A percentile compares a stretch with the other conserved stretches of the same genome.
These are phyloP conservation scores for Mycena albidolilacea DNA, from an alignment of 768 basidiomycete genomes.

Conservation along the genomic window DNA sequence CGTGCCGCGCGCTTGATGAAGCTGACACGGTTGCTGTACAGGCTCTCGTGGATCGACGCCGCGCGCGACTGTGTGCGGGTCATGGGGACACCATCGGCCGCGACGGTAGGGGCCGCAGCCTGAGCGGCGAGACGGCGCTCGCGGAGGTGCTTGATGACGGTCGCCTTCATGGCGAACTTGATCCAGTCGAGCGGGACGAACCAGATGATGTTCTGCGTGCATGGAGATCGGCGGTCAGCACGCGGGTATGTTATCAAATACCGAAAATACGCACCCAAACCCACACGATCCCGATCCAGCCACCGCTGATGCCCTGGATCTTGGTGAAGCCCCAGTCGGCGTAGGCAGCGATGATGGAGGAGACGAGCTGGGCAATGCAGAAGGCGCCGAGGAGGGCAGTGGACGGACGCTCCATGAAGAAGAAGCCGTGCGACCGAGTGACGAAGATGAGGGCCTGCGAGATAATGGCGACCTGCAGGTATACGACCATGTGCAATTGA, in stretches of 20 bases:
- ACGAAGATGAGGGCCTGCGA: conserved; percentile 98
- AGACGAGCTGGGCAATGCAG: conserved; percentile 93
- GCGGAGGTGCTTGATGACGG: conserved; percentile 89
- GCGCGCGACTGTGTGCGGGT: conserved; percentile 91
- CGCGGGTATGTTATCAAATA: background rate
- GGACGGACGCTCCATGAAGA: conserved; percentile 98
- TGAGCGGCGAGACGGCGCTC: conserved; percentile 65
- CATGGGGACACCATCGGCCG: conserved; percentile 76
- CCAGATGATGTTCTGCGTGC: conserved; percentile 89
- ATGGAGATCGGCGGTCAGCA: conserved; percentile 36
- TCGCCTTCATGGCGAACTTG: conserved; percentile 97
- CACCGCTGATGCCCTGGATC: conserved; percentile 85
- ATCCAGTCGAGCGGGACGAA: conserved; percentile 96
- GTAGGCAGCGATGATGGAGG: conserved; percentile 95
- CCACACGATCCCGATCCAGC: conserved; percentile 98
- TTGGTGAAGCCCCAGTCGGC: conserved; percentile 96
- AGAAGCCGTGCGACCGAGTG: conserved; percentile 94
- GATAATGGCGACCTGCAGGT: conserved; percentile 98
- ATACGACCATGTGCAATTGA: conserved; percentile 91
- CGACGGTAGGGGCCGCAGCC: conserved; percentile 49
- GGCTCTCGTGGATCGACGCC: conserved; percentile 89
- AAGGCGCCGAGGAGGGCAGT: conserved; percentile 91
- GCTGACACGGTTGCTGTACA: conserved; percentile 95
- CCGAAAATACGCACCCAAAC: conserved; percentile 82
- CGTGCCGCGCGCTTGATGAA: conserved; percentile 92